Percentiles rank a stretch among this genome's conserved stretches.
Conservation (phyloP, 2,329 filamentous ascomycete genomes). For the Xylogone sp. region DNA sequence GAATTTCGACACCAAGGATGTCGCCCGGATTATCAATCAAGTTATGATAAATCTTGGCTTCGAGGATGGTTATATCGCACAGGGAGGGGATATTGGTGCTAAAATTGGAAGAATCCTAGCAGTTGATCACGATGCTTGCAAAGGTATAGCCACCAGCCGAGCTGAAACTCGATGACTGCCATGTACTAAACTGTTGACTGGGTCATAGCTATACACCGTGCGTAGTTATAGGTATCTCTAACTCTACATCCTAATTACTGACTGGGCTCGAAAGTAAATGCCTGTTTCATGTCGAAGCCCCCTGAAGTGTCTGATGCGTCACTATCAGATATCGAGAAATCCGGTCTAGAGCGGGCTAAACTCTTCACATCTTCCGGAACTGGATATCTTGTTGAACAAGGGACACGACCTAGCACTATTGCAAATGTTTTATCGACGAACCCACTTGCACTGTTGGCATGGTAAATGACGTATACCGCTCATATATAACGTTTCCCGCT, state of each 20-base stretch:
- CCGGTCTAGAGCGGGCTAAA: constrained; percentile 31
- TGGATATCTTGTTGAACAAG: constrained; percentile 50
- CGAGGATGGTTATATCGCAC: constrained; percentile 11
- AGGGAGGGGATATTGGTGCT: constrained; percentile 34
- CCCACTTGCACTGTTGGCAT: constrained; percentile 65
- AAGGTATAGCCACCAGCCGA: constrained; percentile 19
- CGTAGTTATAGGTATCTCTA: constrained; percentile 2
- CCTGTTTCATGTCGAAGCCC: constrained; percentile 1
- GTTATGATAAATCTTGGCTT: constrained; percentile 9
- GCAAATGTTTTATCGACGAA: constrained; percentile 65
- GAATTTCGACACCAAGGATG: constrained; percentile 26
- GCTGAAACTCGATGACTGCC: constrained; percentile 20
- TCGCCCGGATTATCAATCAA: constrained; percentile 7
- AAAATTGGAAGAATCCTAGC: constrained; percentile 11
- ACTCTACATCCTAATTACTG: constrained; percentile 2
- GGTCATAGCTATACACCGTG: constrained; percentile 32
- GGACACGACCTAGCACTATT: constrained; percentile 63
- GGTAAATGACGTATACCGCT: constrained; percentile 35
- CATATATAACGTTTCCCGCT: neutral
- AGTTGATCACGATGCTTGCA: constrained; percentile 9
- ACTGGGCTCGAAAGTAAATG: constrained; percentile 5
- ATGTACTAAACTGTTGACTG: neutral
- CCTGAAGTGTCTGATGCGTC: neutral
- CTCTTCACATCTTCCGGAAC: constrained; percentile 37
- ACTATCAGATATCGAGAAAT: constrained; percentile 30